Evolutionary conservation across 2,329 filamentous ascomycete species (phyloP).

Genomic region (Aspergillus quadrilineatus): DNA sequence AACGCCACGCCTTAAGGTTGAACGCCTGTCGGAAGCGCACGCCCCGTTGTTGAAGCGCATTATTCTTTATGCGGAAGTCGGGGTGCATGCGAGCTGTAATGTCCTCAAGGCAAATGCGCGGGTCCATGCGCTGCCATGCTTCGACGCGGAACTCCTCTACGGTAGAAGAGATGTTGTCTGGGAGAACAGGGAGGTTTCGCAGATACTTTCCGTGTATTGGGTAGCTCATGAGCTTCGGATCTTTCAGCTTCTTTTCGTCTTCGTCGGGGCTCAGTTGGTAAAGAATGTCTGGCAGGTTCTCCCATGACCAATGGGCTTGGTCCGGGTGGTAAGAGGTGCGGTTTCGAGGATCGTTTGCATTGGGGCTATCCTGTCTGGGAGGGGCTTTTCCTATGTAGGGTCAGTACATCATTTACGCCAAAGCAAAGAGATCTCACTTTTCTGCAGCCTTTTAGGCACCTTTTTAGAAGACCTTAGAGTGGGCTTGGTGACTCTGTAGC

Average conservation of each 20-base stretch:
- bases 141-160: slow-evolving; percentile 35
- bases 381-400: neutral
- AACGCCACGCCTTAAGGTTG: slow-evolving; percentile 28
- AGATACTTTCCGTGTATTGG: slow-evolving; percentile 18
- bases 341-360: slow-evolving; percentile 15
- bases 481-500: neutral
- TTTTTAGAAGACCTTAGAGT: neutral
- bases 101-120: slow-evolving; percentile 27
- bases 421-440: neutral
- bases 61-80: slow-evolving; percentile 18
- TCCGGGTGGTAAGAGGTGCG: slow-evolving; percentile 13
- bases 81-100: slow-evolving; percentile 31
- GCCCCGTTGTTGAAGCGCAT: slow-evolving; percentile 30
- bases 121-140: slow-evolving; percentile 33
- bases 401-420: neutral
- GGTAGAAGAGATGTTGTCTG: slow-evolving; percentile 30
- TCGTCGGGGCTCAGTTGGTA: slow-evolving; percentile 21
- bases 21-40: slow-evolving; percentile 29
- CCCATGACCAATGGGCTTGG: slow-evolving; percentile 23
- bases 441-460: neutral
- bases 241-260: neutral
- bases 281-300: slow-evolving; percentile 25
- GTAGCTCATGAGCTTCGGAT: slow-evolving; percentile 4
- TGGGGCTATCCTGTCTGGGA: slow-evolving; percentile 16
- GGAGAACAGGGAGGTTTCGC: slow-evolving; percentile 25